Percentiles rank a stretch among this genome's conserved stretches.
phyloP scores from a whole-genome alignment of 2,329 filamentous ascomycete species.

The Zasmidium citrigriseum region DNA sequence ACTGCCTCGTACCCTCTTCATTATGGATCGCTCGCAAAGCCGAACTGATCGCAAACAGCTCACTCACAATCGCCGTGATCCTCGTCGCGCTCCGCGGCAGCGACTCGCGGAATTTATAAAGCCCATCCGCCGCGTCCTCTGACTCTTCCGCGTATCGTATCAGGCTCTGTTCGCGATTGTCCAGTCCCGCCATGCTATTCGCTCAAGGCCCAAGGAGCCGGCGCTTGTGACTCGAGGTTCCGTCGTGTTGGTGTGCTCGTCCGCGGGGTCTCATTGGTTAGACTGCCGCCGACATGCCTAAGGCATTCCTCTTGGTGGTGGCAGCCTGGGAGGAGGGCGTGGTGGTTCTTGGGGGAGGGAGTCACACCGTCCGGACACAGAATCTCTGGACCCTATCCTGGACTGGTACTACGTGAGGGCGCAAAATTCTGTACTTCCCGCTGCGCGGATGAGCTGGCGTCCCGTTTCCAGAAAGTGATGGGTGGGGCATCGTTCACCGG shows the following conservation, averaged over 20 bases:
- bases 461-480: background rate
- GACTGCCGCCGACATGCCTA: slow-evolving; percentile 3
- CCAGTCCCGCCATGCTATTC: slow-evolving; percentile 18
- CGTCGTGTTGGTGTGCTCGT: background rate
- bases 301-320: background rate
- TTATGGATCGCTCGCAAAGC: slow-evolving; percentile 51
- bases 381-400: background rate
- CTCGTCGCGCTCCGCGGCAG: slow-evolving; percentile 54
- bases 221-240: slow-evolving; percentile 17
- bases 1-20: slow-evolving; percentile 42
- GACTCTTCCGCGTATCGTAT: slow-evolving; percentile 17
- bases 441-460: background rate
- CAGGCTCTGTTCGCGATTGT: slow-evolving; percentile 11
- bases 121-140: slow-evolving; percentile 30
- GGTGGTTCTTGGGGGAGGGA: background rate
- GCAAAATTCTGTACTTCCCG: background rate
- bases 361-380: background rate
- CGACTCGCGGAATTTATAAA: slow-evolving; percentile 52
- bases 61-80: slow-evolving; percentile 55
- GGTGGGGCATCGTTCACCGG: slow-evolving; percentile 8
- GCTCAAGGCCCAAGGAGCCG: slow-evolving; percentile 3
- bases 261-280: slow-evolving; percentile 3
- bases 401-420: background rate
- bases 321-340: background rate
- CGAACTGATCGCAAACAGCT: slow-evolving; percentile 57